Evolutionary conservation across 805 yeast species (phyloP).

Genomic region (Metschnikowia amazonensis): DNA sequence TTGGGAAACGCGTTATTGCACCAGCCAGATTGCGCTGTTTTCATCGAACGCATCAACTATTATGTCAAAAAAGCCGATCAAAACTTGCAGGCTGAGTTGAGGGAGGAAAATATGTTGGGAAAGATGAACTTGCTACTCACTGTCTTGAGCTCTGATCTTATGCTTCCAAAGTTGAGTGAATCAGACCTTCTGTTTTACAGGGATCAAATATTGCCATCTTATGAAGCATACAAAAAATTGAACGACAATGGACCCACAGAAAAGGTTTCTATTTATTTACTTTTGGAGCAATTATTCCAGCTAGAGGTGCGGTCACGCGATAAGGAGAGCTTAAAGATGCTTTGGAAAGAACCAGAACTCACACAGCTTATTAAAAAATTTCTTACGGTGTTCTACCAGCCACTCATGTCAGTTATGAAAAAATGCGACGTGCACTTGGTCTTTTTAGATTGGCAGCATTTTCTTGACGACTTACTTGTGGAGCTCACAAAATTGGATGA

Average conservation of each 20-base stretch:
- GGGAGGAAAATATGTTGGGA: constrained; percentile 68
- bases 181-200: constrained; percentile 7
- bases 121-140: constrained; percentile 61
- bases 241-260: constrained; percentile 13
- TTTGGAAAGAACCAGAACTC: constrained; percentile 84
- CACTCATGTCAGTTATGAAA: constrained; percentile 64
- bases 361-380: constrained; percentile 71
- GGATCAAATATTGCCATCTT: constrained; percentile 18
- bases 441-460: constrained; percentile 40
- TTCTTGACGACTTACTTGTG: constrained; percentile 51
- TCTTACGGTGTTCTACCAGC: constrained; percentile 68
- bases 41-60: constrained; percentile 37
- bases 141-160: constrained; percentile 31
- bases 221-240: constrained; percentile 19
- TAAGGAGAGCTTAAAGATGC: constrained; percentile 64
- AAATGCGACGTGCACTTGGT: constrained; percentile 64
- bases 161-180: constrained; percentile 20
- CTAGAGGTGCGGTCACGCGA: constrained; percentile 67
- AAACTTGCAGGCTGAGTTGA: constrained; percentile 30
- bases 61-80: constrained; percentile 52
- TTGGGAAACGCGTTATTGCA: constrained; percentile 41
- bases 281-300: constrained; percentile 59
- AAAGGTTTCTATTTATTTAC: constrained; percentile 41
- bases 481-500: constrained; percentile 61
- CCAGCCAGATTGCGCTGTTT: constrained; percentile 25